These are phyloP conservation scores for Rhodotorula kratochvilovae DNA, from an alignment of 768 basidiomycete genomes.

Conservation along the genomic window DNA sequence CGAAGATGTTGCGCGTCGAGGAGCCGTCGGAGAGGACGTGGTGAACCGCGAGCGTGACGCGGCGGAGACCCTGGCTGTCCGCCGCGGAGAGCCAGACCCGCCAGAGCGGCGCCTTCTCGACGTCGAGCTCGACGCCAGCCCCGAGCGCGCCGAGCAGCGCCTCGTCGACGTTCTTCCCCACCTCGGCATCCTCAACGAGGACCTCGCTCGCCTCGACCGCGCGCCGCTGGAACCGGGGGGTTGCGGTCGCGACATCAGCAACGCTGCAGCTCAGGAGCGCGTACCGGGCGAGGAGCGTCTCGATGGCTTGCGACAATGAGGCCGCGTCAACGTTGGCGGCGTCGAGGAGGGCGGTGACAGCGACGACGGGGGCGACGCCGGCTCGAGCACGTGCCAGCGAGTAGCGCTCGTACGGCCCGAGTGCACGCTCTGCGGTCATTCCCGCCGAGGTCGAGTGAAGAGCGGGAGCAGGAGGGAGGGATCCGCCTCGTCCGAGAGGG, in stretches of 20 bases:
- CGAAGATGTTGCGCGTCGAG: constrained; percentile 18
- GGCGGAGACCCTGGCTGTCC: not conserved
- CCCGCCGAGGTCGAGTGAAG: no score
- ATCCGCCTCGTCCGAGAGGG: no score
- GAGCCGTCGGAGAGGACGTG: constrained; percentile 24
- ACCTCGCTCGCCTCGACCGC: not conserved
- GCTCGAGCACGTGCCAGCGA: not conserved
- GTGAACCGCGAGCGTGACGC: constrained; percentile 2
- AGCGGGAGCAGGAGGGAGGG: no score
- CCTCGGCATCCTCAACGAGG: not conserved
- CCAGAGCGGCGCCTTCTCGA: constrained; percentile 15
- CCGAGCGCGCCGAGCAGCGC: not conserved
- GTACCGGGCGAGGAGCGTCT: not conserved
- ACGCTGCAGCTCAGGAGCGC: constrained; percentile 6
- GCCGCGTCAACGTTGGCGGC: not conserved
- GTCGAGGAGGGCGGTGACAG: constrained; percentile 6
- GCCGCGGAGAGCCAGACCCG: not conserved
- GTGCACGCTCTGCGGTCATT: not conserved
- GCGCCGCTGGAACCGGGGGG: not conserved
- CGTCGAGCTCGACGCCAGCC: not conserved
- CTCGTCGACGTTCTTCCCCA: no score
- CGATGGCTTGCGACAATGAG: not conserved
- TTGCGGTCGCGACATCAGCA: not conserved
- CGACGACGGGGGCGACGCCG: constrained; percentile 14
- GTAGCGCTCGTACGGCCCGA: constrained; percentile 10